Base-by-base conservation (phyloP, 1,139 yeast genomes). In the Debaryomyces coudertii region DNA sequence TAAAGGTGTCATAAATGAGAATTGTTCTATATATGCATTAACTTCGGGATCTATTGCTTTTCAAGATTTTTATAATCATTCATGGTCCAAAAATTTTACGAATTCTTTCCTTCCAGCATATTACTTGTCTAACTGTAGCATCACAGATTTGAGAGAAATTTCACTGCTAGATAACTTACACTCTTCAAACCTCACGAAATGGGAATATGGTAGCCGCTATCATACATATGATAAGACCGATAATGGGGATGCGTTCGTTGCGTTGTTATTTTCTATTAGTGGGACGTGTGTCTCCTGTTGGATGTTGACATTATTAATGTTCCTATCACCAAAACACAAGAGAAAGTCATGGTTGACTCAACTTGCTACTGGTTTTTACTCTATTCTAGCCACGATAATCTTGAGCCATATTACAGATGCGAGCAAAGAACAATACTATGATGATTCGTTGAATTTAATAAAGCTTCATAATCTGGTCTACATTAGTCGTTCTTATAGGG, bases 261-360 rank as follows among this genome's bases (percentile, higher is more conserved):
- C 78, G n/a, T 57, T 73, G 12, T 52, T 74, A 30, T 73, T 71
- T 58, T 68, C 71, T 23, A 57, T 71, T 14, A 65, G 73, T 48
- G 79, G 77, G 2, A 58, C 70, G 23, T 73, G 78, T 53, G 73
- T 76, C 2, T 67, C 79, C 2, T 63, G 76, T 30, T 81, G 86
- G 86, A 76, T 81, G 80, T 65, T 82, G 31, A 61, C 80, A 40
- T 53, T 79, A 20, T 56, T 80, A 43, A 62, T 79, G 34, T 60
- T 70, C 42, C 58, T 82, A 31, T 72, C 80, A 15, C 76, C 82
- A 0, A 67, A 65, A 15, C 77, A 76, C 51, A 70, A 68, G 47
- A 53, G 76, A 12, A 77, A 80, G 47, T 84, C 86, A 1, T 51
- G 68, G 39, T 56, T 74, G 28, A 63, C 82, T 12, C 76, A 75